Conservation (phyloP, 306 rosid species). For the Trifolium fragiferum region DNA sequence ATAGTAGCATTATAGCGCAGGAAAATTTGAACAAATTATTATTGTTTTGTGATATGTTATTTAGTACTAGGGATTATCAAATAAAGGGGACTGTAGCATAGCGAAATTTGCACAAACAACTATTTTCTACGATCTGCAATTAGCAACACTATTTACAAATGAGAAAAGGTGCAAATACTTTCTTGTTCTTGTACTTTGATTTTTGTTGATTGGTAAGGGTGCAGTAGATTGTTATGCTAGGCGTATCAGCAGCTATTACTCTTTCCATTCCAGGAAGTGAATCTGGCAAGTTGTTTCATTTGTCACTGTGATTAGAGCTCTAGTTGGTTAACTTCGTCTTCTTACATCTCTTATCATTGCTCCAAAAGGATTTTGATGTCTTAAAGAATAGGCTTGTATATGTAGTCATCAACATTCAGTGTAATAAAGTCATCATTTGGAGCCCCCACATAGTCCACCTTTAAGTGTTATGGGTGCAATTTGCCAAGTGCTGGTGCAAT, state of each 20-base stretch:
- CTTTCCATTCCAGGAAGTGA: neutral
- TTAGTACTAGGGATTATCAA: too few species aligned
- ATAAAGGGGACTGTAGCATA: neutral
- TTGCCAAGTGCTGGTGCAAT: neutral
- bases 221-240: neutral
- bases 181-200: neutral
- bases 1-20: neutral
- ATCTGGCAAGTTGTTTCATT: neutral
- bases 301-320: neutral
- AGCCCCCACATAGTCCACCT: slow-evolving; percentile 1
- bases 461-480: slow-evolving; percentile 11
- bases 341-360: neutral
- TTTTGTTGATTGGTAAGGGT: neutral
- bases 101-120: neutral
- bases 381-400: neutral
- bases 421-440: neutral
- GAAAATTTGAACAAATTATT: neutral
- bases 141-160: neutral
- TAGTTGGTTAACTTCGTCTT: neutral
- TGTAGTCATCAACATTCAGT: neutral
- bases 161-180: neutral
- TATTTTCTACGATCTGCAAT: neutral
- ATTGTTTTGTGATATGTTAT: neutral
- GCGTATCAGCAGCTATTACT: neutral
- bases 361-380: neutral